Evolutionary conservation across 139 green algal genomes (phyloP).

Genomic region (Gonium pectorale): DNA sequence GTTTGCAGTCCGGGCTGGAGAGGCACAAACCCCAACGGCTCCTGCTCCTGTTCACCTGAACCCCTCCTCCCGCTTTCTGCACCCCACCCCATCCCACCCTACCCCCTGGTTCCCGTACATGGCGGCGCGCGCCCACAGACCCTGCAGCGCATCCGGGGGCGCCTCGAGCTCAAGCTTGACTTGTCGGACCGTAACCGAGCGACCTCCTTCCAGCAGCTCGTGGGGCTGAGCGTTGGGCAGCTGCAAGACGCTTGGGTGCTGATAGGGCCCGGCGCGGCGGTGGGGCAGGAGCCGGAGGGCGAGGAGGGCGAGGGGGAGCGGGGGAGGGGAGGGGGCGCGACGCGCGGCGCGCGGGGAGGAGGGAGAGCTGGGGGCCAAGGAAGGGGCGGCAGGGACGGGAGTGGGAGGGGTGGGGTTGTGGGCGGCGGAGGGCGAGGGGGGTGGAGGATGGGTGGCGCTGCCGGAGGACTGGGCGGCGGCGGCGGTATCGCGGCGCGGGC

Average conservation of each 20-base stretch:
- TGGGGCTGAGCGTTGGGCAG: slow-evolving; percentile 16
- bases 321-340: not conserved
- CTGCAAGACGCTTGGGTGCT: slow-evolving; percentile 39
- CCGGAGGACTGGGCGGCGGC: too few species aligned
- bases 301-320: not conserved
- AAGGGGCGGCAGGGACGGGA: not conserved
- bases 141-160: not conserved
- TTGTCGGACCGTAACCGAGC: not conserved
- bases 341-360: not conserved
- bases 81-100: too few species aligned
- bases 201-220: slow-evolving; percentile 10
- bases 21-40: too few species aligned
- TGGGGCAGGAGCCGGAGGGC: not conserved
- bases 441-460: too few species aligned
- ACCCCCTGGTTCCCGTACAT: too few species aligned
- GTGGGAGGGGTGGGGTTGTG: not conserved
- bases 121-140: not conserved
- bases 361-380: not conserved
- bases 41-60: too few species aligned
- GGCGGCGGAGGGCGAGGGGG: too few species aligned
- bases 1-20: too few species aligned
- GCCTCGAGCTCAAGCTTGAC: slow-evolving; percentile 39
- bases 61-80: too few species aligned
- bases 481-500: too few species aligned
- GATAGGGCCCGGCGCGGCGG: not conserved